Evolutionary conservation across 176 grass and related monocot genomes (phyloP).

Genomic region (Thalia dealbata): DNA sequence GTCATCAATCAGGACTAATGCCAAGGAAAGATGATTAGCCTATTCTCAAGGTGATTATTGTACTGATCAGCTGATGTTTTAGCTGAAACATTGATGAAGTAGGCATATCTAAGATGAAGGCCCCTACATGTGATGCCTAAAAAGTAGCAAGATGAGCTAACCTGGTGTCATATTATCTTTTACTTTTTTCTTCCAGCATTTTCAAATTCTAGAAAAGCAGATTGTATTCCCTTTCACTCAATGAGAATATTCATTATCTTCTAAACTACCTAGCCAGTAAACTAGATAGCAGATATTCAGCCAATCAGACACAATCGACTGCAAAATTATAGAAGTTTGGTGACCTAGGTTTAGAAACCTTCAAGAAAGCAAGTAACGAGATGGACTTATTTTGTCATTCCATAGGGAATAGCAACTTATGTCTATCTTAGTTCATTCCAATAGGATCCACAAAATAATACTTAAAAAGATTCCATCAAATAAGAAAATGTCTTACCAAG

Average conservation of each 20-base stretch:
- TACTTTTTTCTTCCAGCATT: not conserved
- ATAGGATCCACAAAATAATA: not conserved
- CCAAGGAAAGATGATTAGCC: not conserved
- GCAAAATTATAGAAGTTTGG: too few species aligned
- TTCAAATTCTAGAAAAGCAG: not conserved
- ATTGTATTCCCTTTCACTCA: not conserved
- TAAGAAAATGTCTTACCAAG: conserved; percentile 44
- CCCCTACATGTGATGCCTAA: not conserved
- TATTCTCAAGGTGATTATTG: not conserved
- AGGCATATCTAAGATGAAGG: not conserved
- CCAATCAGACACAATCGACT: not conserved
- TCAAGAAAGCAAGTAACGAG: too few species aligned
- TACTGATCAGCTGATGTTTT: not conserved
- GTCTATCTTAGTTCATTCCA: too few species aligned
- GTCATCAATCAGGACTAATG: not conserved
- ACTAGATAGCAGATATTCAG: not conserved
- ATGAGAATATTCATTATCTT: not conserved
- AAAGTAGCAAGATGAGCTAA: not conserved
- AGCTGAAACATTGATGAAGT: not conserved
- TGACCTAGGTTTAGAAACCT: too few species aligned
- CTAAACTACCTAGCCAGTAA: not conserved
- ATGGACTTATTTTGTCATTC: too few species aligned
- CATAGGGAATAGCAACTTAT: too few species aligned
- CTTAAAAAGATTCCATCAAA: not conserved
- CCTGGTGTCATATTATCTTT: not conserved